Conservation (phyloP, 768 basidiomycete species). For the Mrakia gelida region DNA sequence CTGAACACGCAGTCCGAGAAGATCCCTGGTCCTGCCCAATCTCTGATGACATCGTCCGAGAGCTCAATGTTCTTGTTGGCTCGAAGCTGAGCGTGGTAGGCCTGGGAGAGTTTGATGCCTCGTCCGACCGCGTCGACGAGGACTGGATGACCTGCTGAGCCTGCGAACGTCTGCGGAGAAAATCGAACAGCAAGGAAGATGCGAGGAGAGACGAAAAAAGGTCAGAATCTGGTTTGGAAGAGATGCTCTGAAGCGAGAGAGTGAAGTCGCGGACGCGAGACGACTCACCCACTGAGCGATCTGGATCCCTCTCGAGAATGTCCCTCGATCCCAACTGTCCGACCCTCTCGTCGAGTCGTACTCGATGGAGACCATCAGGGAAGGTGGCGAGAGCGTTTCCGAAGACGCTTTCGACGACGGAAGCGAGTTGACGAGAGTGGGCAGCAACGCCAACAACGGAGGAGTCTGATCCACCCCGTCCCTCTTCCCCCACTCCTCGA, state of each 20-base stretch:
- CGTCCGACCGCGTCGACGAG: slow-evolving; percentile 17
- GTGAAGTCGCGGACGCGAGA: background rate
- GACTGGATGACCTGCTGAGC: slow-evolving; percentile 12
- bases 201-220: background rate
- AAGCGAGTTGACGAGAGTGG: background rate
- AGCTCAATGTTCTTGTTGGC: background rate
- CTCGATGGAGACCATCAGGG: slow-evolving; percentile 24
- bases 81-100: background rate
- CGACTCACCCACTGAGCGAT: slow-evolving; percentile 11
- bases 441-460: slow-evolving; percentile 1
- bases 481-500: slow-evolving; percentile 24
- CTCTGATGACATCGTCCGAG: background rate
- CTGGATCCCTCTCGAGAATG: slow-evolving; percentile 20
- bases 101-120: background rate
- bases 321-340: slow-evolving; percentile 7
- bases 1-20: slow-evolving; percentile 30
- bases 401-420: background rate
- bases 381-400: background rate
- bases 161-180: slow-evolving; percentile 20
- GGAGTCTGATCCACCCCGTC: background rate
- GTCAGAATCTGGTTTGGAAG: background rate
- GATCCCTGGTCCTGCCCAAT: slow-evolving; percentile 23
- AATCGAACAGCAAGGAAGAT: background rate
- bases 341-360: slow-evolving; percentile 4
- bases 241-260: background rate